Percentiles rank a stretch among this genome's conserved stretches.
Conservation (phyloP, 495 filamentous ascomycete genomes). For the Penicillium egyptiacum region DNA sequence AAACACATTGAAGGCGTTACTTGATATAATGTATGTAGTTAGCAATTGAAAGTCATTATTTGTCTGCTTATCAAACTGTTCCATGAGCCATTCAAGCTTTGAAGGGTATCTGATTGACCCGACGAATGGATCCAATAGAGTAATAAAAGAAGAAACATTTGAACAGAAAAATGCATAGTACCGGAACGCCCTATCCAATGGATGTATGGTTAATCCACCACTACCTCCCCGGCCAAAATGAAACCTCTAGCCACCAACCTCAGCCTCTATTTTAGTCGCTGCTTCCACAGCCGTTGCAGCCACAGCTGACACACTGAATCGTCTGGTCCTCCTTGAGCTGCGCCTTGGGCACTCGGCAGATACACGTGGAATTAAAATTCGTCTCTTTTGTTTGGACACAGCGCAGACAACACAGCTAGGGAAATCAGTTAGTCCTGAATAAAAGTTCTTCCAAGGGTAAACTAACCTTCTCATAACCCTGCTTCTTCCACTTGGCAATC, state of each 20-base stretch:
- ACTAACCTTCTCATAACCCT: conserved; percentile 92
- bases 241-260: background rate
- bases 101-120: conserved; percentile 32
- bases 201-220: conserved; percentile 1
- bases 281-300: conserved; percentile 86
- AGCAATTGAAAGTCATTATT: conserved; percentile 31
- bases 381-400: conserved; percentile 99
- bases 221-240: background rate
- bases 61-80: conserved; percentile 15
- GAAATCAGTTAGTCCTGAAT: conserved; percentile 19
- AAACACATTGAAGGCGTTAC: conserved; percentile 25
- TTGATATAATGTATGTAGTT: conserved; percentile 22
- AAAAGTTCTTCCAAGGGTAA: background rate
- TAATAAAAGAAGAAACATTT: conserved; percentile 3
- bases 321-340: conserved; percentile 88
- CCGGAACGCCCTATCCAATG: conserved; percentile 16
- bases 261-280: conserved; percentile 58
- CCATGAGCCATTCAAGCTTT: background rate
- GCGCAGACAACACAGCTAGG: conserved; percentile 83
- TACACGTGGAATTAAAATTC: conserved; percentile 96
- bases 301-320: conserved; percentile 94
- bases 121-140: conserved; percentile 8
- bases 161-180: conserved; percentile 18
- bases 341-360: conserved; percentile 92
- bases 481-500: conserved; percentile 99